Conservation (phyloP, 768 basidiomycete species). For the Arthromyces matolae region DNA sequence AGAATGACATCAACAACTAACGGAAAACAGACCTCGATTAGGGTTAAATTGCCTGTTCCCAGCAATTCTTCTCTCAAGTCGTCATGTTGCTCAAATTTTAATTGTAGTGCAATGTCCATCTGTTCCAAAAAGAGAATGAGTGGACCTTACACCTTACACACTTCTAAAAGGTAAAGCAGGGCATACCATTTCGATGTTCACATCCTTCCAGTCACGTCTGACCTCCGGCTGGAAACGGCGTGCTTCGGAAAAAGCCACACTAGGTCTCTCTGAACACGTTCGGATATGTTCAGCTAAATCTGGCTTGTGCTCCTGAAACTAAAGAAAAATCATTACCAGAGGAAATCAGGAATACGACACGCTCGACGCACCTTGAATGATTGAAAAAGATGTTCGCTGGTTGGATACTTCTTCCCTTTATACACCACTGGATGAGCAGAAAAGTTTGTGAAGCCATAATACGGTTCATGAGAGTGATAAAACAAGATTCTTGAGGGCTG, state of each 20-base stretch:
- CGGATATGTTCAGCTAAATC: constrained; percentile 68
- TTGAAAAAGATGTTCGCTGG: constrained; percentile 76
- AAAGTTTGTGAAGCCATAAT: constrained; percentile 75
- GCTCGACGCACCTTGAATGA: constrained; percentile 58
- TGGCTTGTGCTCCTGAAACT: constrained; percentile 61
- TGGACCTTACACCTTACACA: too few relatives aligned
- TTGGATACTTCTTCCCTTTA: constrained; percentile 63
- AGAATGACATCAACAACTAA: too few relatives aligned
- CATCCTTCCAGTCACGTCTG: constrained; percentile 62
- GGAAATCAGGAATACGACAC: background rate
- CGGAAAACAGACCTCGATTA: constrained; percentile 55
- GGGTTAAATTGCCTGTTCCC: constrained; percentile 59
- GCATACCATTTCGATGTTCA: constrained; percentile 61
- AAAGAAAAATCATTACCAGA: background rate
- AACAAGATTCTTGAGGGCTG: constrained; percentile 46
- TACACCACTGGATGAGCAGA: constrained; percentile 62
- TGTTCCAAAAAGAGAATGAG: too few relatives aligned
- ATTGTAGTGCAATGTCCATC: constrained; percentile 65
- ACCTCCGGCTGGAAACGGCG: constrained; percentile 60
- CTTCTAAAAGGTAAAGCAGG: background rate
- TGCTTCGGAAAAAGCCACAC: constrained; percentile 64
- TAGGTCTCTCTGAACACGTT: constrained; percentile 58
- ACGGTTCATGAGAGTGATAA: constrained; percentile 59
- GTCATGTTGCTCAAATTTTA: constrained; percentile 69
- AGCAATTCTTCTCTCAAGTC: constrained; percentile 58